Evolutionary conservation across 148 eudicot genomes (phyloP), one percentile per base, ranked within the genome.

Genomic region (Linanthus parryae): DNA sequence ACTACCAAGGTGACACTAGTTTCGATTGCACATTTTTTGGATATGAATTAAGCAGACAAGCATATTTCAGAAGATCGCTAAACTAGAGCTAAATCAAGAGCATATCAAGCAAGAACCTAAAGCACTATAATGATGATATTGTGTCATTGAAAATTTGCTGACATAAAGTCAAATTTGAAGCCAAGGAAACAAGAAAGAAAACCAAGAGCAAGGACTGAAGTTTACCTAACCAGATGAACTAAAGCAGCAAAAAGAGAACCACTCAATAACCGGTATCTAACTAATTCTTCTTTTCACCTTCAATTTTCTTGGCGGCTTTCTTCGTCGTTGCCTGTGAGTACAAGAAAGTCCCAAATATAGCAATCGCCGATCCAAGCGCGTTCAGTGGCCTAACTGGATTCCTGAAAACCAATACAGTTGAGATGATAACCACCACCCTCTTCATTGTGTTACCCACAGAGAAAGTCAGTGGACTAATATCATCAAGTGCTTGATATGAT

Each of bases 361-460:
- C 97, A 43, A 90, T 78, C 11, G 80, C 95, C 0, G 95, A 80
- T 17, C 97, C 97, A 15, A 90, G 78, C 0, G 92, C 97, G 66
- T 83, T 85, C 64, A 90, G 53, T 27, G 95, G 97, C 70, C 75
- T 67, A 37, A 91, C 95, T 5, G 94, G 94, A 44, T 86, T 86
- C 65, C 86, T 68, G 62, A 91, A 86, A 14, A 91, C 94, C 68
- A 91, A 56, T 3, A 86, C 74, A 57, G 79, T 78, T 2, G 95
- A 67, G 14, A 83, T 63, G 59, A 86, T 83, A 16, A 86, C 98
- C 65, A 86, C 94, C 41, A 83, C 84, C 64, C 94, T 83, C 79
- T 91, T 91, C 98, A 86, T 86, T 3, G 98, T 86, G 50, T 86
- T 86, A 16, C 95, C 95, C 9, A 91, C 89, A 0, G 95, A 86